Conservation (phyloP, 1,284 basidiomycete species). For the Malassezia caprae region DNA sequence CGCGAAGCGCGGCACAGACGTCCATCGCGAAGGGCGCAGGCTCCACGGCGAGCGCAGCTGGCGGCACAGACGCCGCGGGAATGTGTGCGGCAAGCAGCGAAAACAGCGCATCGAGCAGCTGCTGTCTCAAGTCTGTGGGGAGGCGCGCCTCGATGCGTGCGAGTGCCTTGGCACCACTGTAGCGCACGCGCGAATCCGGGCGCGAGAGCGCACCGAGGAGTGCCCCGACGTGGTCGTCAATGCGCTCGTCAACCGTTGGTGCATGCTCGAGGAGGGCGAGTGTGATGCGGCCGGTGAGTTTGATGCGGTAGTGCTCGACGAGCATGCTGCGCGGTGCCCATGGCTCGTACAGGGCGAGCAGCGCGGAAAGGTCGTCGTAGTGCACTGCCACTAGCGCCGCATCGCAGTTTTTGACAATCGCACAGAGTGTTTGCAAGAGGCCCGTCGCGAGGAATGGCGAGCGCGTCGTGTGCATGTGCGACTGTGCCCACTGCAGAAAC, state of each 20-base stretch:
- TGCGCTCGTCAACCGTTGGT: slow-evolving; percentile 1
- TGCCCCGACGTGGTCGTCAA: slow-evolving; percentile 30
- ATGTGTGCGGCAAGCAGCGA: slow-evolving; percentile 57
- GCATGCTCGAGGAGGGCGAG: slow-evolving; percentile 31
- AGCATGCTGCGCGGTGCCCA: slow-evolving; percentile 22
- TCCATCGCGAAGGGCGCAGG: background rate
- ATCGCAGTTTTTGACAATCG: slow-evolving; percentile 58
- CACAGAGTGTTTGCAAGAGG: slow-evolving; percentile 62
- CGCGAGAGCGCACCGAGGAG: slow-evolving; percentile 70
- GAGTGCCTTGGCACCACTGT: slow-evolving; percentile 85
- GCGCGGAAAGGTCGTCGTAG: slow-evolving; percentile 23
- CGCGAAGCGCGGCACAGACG: background rate
- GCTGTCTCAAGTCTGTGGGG: slow-evolving; percentile 62
- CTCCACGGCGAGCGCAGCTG: slow-evolving; percentile 51
- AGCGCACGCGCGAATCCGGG: slow-evolving; percentile 86
- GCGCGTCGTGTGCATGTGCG: slow-evolving; percentile 5
- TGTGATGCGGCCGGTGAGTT: slow-evolving; percentile 36
- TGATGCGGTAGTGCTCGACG: slow-evolving; percentile 34
- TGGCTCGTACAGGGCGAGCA: slow-evolving; percentile 18
- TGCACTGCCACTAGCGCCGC: slow-evolving; percentile 20
- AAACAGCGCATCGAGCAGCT: slow-evolving; percentile 71
- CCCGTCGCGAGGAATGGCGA: slow-evolving; percentile 54
- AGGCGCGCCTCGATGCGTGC: slow-evolving; percentile 74
- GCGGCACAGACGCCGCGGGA: slow-evolving; percentile 57
- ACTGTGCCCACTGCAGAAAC: slow-evolving; percentile 7